Conservation (phyloP, 2,329 filamentous ascomycete species). For the Phialocephala subalpina region DNA sequence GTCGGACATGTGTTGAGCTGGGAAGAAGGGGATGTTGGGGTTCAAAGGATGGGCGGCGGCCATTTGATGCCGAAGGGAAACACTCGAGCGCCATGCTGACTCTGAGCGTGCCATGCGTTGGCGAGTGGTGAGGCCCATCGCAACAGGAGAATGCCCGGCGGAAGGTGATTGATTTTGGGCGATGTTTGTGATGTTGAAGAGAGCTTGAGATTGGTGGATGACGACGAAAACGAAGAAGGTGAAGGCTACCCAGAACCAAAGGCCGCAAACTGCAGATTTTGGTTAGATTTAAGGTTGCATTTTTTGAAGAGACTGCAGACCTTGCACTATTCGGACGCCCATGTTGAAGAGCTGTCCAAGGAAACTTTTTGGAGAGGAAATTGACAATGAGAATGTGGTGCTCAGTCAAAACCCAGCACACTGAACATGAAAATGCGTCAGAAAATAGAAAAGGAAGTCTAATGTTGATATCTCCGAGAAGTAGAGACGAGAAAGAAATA, state of each 20-base stretch:
- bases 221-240: constrained; percentile 37
- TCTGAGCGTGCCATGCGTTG: constrained; percentile 39
- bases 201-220: constrained; percentile 30
- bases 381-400: not conserved
- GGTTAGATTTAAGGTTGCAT: not conserved
- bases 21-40: constrained; percentile 38
- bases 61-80: constrained; percentile 38
- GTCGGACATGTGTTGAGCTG: constrained; percentile 32
- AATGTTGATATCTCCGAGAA: not conserved
- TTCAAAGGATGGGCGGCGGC: constrained; percentile 31
- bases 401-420: not conserved
- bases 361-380: not conserved
- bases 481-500: not conserved
- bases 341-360: constrained; percentile 31
- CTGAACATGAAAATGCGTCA: not conserved
- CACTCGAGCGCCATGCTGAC: constrained; percentile 33
- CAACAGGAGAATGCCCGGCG: constrained; percentile 7
- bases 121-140: constrained; percentile 26
- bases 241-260: constrained; percentile 41
- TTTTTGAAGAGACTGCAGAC: constrained; percentile 18
- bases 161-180: not conserved
- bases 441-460: not conserved
- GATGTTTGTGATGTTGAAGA: constrained; percentile 7
- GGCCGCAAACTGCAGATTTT: constrained; percentile 31
- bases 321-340: constrained; percentile 36